phyloP scores from a whole-genome alignment of 441 rosid genomes.

The Pelargonium citronellum region DNA sequence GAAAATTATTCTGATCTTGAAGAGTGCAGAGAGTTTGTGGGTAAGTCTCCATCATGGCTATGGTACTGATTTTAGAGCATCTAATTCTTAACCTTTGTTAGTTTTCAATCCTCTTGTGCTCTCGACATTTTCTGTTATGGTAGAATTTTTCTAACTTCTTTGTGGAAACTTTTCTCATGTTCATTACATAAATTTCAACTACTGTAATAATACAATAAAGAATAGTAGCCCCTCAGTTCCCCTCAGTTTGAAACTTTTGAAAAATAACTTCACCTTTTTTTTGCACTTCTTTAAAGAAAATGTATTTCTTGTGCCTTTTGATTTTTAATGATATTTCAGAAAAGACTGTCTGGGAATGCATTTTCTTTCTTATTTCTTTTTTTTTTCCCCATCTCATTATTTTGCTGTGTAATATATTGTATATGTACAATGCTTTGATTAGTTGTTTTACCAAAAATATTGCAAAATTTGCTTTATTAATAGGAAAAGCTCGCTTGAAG shows the following conservation, averaged over 20 bases:
- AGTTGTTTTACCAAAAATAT: constrained; percentile 4
- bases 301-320: too few relatives aligned
- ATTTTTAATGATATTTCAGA: too few relatives aligned
- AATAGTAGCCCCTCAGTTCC: too few relatives aligned
- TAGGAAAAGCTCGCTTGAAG: constrained; percentile 25
- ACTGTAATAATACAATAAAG: too few relatives aligned
- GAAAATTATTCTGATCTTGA: constrained; percentile 69
- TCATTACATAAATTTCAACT: too few relatives aligned
- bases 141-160: too few relatives aligned
- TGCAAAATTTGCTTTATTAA: constrained; percentile 1
- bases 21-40: constrained; percentile 63
- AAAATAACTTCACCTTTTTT: too few relatives aligned
- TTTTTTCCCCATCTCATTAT: background rate
- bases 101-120: background rate
- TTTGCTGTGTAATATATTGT: background rate
- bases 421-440: background rate
- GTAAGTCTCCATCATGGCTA: constrained; percentile 34
- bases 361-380: too few relatives aligned
- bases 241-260: too few relatives aligned
- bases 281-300: too few relatives aligned
- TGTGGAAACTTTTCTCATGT: too few relatives aligned
- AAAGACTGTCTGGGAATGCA: too few relatives aligned
- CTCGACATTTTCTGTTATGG: background rate
- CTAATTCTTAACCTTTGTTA: background rate
- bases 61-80: background rate